Base-by-base conservation (phyloP, 495 filamentous ascomycete genomes). In the Cudoniella acicularis region DNA sequence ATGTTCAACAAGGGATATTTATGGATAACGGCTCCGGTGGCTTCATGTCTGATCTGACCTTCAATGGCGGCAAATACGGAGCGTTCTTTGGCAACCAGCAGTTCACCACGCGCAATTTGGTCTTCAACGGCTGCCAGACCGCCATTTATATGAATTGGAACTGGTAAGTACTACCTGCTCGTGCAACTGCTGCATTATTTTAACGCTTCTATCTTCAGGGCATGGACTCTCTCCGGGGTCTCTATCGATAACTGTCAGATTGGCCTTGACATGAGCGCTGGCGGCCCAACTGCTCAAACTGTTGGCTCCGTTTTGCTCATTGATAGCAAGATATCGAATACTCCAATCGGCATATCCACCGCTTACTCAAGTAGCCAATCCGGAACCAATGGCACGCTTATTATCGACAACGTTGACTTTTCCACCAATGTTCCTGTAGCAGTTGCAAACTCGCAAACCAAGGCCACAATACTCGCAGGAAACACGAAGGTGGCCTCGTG, bases 1-100 rank as follows among this genome's bases (percentile, higher is more conserved):
- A 93, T 73, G 76, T 78, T 65, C 92, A 96, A 71, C 81, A 90
- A 73, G 93, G 93, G 67, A 87, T 98, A 69, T 96, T 94, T 79
- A 96, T 97, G 87, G 94, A 98, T 70, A 98, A 97, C 65, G 95
- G 94, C 47, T 87, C 83, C 21, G 92, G 90, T 52, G 92, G 92
- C 54, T 92, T 91, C 75, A 91, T 96, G 87, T 79, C 79, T 42
- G 92, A 96, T 69, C 76, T 97, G 24, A 84, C 80, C 47, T 96
- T 96, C 80, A 91, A 91, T 64, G 93, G 93, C 56, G 93, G 93
- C 64, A 81, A 82, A 57, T 89, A 86, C 67, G 91, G 92, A 17
- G 86, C 87, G 59, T 93, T 91, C 77, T 79, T 95, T 13, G 93
- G 93, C 52, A 96, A 90, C 73, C 93, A 98, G 74, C 93, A 98